Evolutionary conservation across 148 eudicot genomes (phyloP).

Genomic region (Vaccinium corymbosum): DNA sequence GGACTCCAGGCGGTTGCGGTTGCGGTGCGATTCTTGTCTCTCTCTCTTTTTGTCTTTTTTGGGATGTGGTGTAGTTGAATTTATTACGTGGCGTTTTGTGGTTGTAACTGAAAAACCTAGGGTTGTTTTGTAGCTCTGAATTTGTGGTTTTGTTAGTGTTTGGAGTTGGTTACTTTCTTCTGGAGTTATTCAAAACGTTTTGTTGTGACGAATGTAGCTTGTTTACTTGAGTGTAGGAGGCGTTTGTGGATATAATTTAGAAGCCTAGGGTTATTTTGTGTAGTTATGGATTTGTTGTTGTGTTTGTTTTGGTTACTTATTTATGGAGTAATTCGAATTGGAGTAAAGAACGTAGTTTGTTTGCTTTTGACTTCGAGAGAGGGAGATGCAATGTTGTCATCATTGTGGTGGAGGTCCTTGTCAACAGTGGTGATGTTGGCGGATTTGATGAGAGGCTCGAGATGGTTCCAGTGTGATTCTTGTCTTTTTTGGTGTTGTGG

Average conservation of each 20-base stretch:
- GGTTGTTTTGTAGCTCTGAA: neutral
- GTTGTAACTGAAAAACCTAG: neutral
- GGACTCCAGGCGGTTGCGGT: neutral
- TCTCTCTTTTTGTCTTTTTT: neutral
- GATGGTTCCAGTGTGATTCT: too few relatives aligned
- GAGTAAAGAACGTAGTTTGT: neutral
- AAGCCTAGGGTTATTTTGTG: neutral
- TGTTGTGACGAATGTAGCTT: neutral
- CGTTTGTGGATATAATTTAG: constrained; percentile 9
- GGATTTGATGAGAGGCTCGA: too few relatives aligned
- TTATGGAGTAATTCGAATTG: neutral
- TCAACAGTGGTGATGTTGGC: too few relatives aligned
- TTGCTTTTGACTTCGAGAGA: neutral
- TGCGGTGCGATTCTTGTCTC: neutral
- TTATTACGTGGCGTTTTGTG: neutral
- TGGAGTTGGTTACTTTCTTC: neutral
- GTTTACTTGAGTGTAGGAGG: constrained; percentile 8
- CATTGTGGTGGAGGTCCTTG: too few relatives aligned
- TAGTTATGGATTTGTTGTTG: neutral
- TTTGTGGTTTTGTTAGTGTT: neutral
- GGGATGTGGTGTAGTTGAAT: neutral
- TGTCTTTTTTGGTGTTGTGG: too few relatives aligned
- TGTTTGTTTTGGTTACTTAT: neutral
- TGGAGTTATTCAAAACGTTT: neutral
- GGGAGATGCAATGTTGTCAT: too few relatives aligned